phyloP scores from a whole-genome alignment of 179 eudicot genomes.

The Heliamphora pulchella region DNA sequence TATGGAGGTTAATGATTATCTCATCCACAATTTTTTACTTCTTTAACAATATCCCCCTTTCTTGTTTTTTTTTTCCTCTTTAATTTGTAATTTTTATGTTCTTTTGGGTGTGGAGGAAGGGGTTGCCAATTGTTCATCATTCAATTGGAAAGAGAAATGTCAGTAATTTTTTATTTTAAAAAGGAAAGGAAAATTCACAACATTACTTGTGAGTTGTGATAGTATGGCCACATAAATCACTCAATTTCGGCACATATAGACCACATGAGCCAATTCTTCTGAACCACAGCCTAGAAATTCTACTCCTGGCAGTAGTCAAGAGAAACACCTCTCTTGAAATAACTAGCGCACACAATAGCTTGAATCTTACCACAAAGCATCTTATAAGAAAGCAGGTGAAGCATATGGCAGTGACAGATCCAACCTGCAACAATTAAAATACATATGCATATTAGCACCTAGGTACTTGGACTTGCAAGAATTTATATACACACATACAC shows the following conservation, averaged over 20 bases:
- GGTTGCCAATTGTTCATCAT: no score
- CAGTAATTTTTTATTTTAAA: no score
- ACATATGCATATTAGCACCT: no score
- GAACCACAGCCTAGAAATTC: neutral
- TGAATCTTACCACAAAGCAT: slow-evolving; percentile 56
- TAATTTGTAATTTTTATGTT: no score
- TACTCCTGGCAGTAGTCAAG: neutral
- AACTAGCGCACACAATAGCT: neutral
- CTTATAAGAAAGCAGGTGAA: slow-evolving; percentile 65
- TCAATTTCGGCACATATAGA: neutral
- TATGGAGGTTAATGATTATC: no score
- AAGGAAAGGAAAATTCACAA: neutral
- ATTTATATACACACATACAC: no score
- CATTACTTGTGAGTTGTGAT: no score
- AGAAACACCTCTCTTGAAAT: neutral
- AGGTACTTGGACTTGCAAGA: no score
- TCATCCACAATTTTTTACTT: no score
- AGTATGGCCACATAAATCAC: no score
- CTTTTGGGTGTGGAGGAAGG: no score
- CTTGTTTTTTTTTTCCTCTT: neutral
- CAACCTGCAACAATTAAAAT: slow-evolving; percentile 53
- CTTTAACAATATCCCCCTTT: neutral
- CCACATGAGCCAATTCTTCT: neutral
- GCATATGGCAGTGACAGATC: slow-evolving; percentile 70
- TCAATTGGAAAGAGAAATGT: no score